Evolutionary conservation across 2,329 filamentous ascomycete species (phyloP), one percentile per base, ranked within the genome.

Genomic region (Chrysoporthe deuterocubensis): DNA sequence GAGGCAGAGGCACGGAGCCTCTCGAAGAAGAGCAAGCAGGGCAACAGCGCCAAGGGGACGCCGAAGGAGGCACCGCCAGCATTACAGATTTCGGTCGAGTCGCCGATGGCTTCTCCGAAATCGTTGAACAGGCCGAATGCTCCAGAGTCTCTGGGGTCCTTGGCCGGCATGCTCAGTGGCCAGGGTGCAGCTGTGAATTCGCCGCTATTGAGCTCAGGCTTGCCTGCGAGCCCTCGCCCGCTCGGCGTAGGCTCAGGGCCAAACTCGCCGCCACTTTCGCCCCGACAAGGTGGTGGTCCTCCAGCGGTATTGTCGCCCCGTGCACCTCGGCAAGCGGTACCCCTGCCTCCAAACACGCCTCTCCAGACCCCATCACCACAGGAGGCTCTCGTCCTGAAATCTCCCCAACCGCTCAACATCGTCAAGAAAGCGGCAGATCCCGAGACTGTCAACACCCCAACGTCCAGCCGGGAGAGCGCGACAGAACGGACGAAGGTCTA

Each of bases 251-350:
- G 88, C 65, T 80, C 81, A 16, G 81, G 85, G 1, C 75, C 89
- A 11, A 82, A 82, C 68, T 90, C 91, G 16, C 88, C 92, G 65
- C 89, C 92, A 18, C 81, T 92, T 74, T 94, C 93, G 46, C 91
- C 93, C 11, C 87, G 92, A 34, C 72, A 75, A 43, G 71, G 59
- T 59, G 34, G 71, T 14, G 18, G 74, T 74, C 42, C 52, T 18
- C 66, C 70, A 8, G 70, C 67, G 9, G 71, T 76, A 0, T 81
- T 92, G 74, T 93, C 93, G 43, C 91, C 93, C 6, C 89, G 92
- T 72, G 87, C 90, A 60, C 90, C 91, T 43, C 89, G 91, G 72
- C 89, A 92, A 72, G 87, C 91, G 2, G 90, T 92, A 58, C 91
- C 91, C 3, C 80, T 94, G 44, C 90, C 91, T 21, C 89, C 89